Evolutionary conservation across 257 asterid genomes (phyloP).

Genomic region (Anisodus tanguticus): DNA sequence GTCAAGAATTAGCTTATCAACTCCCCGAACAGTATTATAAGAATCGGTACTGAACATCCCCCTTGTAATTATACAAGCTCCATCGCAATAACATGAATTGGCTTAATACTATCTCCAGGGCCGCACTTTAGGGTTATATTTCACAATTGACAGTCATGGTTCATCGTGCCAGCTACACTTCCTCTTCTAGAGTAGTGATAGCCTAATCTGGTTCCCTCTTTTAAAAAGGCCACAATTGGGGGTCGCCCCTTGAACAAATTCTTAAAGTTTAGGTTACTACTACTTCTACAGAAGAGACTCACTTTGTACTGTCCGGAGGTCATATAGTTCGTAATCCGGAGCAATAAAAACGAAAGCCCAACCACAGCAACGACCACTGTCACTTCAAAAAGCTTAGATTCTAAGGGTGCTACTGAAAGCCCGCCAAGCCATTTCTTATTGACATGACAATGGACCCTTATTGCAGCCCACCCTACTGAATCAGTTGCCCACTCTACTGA

Average conservation of each 20-base stretch:
- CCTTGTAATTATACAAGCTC: background rate
- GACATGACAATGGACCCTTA: background rate
- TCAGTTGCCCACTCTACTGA: background rate
- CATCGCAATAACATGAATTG: background rate
- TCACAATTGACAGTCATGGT: background rate
- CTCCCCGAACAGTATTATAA: background rate
- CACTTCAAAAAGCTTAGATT: background rate
- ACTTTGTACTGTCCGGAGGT: constrained; percentile 17
- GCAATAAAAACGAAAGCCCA: background rate
- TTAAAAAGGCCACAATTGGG: background rate
- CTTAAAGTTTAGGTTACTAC: constrained; percentile 23
- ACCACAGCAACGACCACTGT: background rate
- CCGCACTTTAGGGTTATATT: background rate
- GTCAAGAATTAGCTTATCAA: constrained; percentile 1
- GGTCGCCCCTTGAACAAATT: background rate
- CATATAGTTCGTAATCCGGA: background rate
- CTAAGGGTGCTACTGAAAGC: background rate
- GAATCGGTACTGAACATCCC: background rate
- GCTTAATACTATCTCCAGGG: background rate
- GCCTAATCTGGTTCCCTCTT: background rate
- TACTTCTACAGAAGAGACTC: constrained; percentile 10
- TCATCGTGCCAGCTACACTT: background rate
- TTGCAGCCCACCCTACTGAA: background rate
- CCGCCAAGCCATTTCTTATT: background rate
- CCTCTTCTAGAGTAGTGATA: background rate